Evolutionary conservation across 495 filamentous ascomycete genomes (phyloP).

Genomic region (Ascobolus immersus): DNA sequence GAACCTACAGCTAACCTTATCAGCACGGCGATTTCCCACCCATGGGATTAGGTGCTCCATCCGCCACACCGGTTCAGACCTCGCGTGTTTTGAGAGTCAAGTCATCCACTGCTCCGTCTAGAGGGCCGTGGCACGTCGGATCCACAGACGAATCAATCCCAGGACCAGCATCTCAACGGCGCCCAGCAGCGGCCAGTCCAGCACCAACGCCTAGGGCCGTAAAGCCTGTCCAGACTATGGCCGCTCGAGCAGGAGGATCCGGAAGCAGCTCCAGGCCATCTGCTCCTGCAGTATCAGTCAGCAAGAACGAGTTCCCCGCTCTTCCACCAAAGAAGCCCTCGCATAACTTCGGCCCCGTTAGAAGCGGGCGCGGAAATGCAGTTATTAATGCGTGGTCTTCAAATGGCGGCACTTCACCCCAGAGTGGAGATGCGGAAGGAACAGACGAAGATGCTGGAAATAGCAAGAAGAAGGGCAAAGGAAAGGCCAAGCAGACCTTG

Average conservation of each 20-base stretch:
- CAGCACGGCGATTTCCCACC: constrained; percentile 81
- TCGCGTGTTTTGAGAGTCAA: constrained; percentile 46
- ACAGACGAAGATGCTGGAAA: constrained; percentile 1
- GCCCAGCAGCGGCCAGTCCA: neutral
- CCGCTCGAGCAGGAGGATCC: neutral
- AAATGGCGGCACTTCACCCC: no score
- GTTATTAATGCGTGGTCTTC: constrained; percentile 1
- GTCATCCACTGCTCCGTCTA: constrained; percentile 49
- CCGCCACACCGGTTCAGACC: constrained; percentile 17
- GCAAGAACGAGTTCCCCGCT: constrained; percentile 9
- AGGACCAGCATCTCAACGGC: neutral
- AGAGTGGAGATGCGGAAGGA: neutral
- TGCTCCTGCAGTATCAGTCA: neutral
- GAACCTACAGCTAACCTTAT: neutral
- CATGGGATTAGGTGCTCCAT: constrained; percentile 28
- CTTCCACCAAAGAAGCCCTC: constrained; percentile 11
- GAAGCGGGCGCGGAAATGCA: neutral
- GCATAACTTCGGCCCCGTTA: constrained; percentile 11
- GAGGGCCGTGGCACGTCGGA: constrained; percentile 27
- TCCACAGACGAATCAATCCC: constrained; percentile 20
- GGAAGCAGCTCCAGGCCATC: neutral
- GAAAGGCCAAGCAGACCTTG: constrained; percentile 13
- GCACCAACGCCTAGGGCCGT: neutral
- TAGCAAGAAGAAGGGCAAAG: constrained; percentile 12
- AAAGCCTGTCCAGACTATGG: neutral